These are phyloP conservation scores for Agapanthus africanus DNA, from an alignment of 106 monocot genomes.

Conservation along the genomic window DNA sequence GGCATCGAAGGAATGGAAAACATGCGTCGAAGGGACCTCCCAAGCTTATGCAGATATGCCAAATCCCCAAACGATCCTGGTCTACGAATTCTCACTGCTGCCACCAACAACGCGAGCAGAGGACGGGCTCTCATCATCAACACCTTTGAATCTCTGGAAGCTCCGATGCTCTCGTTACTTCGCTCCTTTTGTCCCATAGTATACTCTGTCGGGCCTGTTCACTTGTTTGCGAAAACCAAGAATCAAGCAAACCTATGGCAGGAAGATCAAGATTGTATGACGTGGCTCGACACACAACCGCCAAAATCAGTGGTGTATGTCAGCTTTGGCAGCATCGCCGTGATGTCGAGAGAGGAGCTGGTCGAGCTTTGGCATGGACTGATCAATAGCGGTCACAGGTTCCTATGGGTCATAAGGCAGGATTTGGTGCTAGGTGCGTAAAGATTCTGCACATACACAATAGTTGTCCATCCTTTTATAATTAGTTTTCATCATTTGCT, in stretches of 20 bases:
- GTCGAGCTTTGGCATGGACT: conserved; percentile 6
- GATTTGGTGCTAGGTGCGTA: conserved; percentile 1
- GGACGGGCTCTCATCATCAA: neutral
- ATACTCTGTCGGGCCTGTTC: conserved; percentile 1
- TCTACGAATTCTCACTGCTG: neutral
- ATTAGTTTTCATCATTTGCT: no score
- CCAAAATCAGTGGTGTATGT: conserved; percentile 5
- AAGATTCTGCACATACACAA: no score
- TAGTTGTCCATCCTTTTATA: no score
- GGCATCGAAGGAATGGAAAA: conserved; percentile 34
- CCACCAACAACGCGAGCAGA: neutral
- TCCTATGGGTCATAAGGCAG: conserved; percentile 6
- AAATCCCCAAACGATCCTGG: conserved; percentile 10
- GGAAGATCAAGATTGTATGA: neutral
- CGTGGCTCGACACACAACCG: conserved; percentile 2
- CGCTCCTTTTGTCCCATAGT: neutral
- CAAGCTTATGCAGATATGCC: conserved; percentile 14
- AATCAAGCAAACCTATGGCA: neutral
- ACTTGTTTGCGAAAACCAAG: neutral
- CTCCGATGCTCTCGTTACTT: neutral
- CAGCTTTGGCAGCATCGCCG: conserved; percentile 4
- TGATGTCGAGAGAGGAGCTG: neutral
- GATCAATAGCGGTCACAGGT: conserved; percentile 13
- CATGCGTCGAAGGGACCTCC: conserved; percentile 33
- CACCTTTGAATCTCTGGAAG: conserved; percentile 5